These are phyloP conservation scores for Sporormia fimetaria DNA, from an alignment of 495 filamentous ascomycete genomes.

Conservation along the genomic window DNA sequence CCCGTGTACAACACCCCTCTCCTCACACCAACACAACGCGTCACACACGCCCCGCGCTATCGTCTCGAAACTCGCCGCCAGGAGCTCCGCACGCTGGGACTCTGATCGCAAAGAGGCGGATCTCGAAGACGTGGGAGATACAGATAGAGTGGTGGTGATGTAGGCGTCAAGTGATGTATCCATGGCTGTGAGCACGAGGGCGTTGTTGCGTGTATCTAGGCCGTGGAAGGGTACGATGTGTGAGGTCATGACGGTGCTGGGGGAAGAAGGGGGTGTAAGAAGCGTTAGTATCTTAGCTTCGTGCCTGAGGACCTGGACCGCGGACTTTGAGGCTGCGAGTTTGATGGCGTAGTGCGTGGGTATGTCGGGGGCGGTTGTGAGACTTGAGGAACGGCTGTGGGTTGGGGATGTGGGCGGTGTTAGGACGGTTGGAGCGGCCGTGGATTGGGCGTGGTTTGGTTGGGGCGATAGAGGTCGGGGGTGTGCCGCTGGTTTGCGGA, in stretches of 20 bases:
- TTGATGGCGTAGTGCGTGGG: conserved; percentile 44
- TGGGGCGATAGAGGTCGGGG: too few species aligned
- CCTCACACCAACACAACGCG: too few species aligned
- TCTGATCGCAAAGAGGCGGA: conserved; percentile 40
- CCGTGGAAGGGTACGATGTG: conserved; percentile 48
- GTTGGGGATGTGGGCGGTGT: conserved; percentile 43
- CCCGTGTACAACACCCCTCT: too few species aligned
- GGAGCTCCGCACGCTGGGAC: too few species aligned
- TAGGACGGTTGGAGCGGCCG: conserved; percentile 8
- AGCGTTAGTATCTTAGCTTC: conserved; percentile 46
- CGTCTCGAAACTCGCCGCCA: too few species aligned
- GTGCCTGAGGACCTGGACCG: conserved; percentile 37
- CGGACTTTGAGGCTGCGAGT: conserved; percentile 39
- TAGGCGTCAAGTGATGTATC: conserved; percentile 42
- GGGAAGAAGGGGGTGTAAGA: conserved; percentile 37
- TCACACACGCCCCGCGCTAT: too few species aligned
- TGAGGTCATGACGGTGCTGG: conserved; percentile 20
- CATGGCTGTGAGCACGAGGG: conserved; percentile 45
- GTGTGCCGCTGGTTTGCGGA: too few species aligned
- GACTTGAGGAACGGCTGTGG: conserved; percentile 10
- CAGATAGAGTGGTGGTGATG: conserved; percentile 31
- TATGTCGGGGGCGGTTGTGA: background rate
- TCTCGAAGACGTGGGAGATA: conserved; percentile 41
- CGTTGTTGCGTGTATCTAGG: conserved; percentile 37
- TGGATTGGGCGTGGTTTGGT: too few species aligned